Conservation (phyloP, 768 basidiomycete genomes). For the Hypholoma sublateritium region DNA sequence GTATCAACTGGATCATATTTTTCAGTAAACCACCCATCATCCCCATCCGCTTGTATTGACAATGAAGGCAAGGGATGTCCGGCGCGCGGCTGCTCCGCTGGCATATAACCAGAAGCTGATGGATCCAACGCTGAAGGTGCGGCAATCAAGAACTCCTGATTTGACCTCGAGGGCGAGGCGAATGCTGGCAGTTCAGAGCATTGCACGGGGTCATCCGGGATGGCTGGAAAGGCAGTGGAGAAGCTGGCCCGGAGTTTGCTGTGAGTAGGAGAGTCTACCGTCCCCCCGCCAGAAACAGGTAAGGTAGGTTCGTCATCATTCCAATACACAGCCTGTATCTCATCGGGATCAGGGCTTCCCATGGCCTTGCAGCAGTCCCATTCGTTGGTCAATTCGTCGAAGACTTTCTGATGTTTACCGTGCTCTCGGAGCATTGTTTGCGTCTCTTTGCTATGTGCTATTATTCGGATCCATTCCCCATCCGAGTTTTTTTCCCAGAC, state of each 20-base stretch:
- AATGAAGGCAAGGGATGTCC: no score
- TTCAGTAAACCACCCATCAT: neutral
- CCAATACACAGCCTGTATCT: neutral
- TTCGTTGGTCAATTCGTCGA: constrained; percentile 4
- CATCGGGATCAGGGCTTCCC: neutral
- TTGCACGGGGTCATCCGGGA: no score
- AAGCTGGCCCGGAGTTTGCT: no score
- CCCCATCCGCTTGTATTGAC: neutral
- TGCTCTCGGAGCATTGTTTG: neutral
- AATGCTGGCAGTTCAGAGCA: no score
- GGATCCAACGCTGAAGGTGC: no score
- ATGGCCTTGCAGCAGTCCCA: constrained; percentile 10
- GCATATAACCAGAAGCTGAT: no score
- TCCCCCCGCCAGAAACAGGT: neutral
- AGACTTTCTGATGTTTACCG: neutral
- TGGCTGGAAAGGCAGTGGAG: no score
- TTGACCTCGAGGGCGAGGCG: no score
- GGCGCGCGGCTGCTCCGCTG: no score
- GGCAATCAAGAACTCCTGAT: no score
- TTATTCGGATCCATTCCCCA: neutral
- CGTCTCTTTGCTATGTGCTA: neutral
- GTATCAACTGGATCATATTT: neutral
- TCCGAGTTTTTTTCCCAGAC: constrained; percentile 12
- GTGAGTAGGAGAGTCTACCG: no score
- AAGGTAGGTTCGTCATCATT: neutral